Evolutionary conservation across 352 stramenopile species (phyloP), one percentile per base, ranked within the genome.

Genomic region (Phytophthora litchii): DNA sequence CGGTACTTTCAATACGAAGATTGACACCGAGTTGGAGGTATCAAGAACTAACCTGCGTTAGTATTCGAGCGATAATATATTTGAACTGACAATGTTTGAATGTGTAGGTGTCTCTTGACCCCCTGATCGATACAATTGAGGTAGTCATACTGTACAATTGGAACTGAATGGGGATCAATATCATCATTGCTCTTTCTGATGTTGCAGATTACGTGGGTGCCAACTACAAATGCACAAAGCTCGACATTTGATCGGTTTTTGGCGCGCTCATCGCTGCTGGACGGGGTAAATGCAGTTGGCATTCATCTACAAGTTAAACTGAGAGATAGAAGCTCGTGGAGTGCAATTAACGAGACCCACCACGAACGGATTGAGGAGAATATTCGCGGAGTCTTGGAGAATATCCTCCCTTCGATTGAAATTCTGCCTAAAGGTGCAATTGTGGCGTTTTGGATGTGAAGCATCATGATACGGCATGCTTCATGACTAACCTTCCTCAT

Each of bases 281-380:
- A 65, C 23, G 35, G 37, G 5, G 50, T 54, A 4, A 63, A 73
- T 48, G 46, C 53, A 0, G 69, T 75, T 12, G 77, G 77, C 12
- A 52, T 87, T 43, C 72, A 82, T 61, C 21, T 81, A n/a, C 47
- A 77, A 38, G 54, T 64, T 1, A 65, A 67, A 14, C 23, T 82
- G 9, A 37, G 16, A 20, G 17, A 45, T 14, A 44, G 21, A 12
- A 5, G 27, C 13, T 25, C 21, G 23, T 60, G 43, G 32, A 17
- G 40, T 40, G 21, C 4, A 16, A 41, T 61, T 31, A 71, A 70
- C 14, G 56, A 63, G 17, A 67, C 53, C 0, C 34, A 43, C 0
- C 60, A 78, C 19, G 27, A 66, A 8, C 32, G 49, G 2, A 64
- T 84, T 40, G 77, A 87, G 45, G 25, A 27, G 10, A 83, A 70